These are phyloP conservation scores for Acacia crassicarpa DNA, from an alignment of 306 rosid genomes.

Conservation along the genomic window DNA sequence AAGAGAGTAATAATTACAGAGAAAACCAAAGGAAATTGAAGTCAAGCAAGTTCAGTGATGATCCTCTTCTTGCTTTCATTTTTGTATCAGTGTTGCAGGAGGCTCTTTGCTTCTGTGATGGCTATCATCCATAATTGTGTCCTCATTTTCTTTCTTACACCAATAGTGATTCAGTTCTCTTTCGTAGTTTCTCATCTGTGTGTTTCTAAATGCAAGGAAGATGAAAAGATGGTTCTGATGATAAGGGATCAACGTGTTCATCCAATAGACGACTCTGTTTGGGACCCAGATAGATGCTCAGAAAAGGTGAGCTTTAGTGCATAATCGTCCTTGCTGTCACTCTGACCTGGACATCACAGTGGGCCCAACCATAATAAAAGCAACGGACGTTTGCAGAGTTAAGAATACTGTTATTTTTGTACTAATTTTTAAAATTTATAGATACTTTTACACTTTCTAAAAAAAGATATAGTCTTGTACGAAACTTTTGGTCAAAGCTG, in stretches of 20 bases:
- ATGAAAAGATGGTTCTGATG: background rate
- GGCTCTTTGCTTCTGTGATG: constrained; percentile 68
- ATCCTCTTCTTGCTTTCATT: constrained; percentile 39
- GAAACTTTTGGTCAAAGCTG: no score
- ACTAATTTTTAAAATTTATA: no score
- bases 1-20: constrained; percentile 27
- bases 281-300: constrained; percentile 37
- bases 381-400: no score
- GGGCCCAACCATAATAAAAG: no score
- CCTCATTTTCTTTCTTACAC: constrained; percentile 69
- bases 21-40: constrained; percentile 33
- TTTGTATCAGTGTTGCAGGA: constrained; percentile 53
- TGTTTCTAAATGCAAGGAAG: constrained; percentile 4
- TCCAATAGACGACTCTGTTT: constrained; percentile 25
- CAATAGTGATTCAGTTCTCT: constrained; percentile 55
- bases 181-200: constrained; percentile 44
- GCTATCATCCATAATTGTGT: constrained; percentile 47
- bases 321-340: no score
- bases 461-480: no score
- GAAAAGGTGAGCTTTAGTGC: background rate
- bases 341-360: no score
- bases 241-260: constrained; percentile 27
- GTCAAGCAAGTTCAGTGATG: constrained; percentile 12
- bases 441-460: no score
- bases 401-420: no score